Percentiles rank a stretch among this genome's conserved stretches.
Conservation (phyloP, 495 filamentous ascomycete genomes). For the Staphylotrichum tortipilum region DNA sequence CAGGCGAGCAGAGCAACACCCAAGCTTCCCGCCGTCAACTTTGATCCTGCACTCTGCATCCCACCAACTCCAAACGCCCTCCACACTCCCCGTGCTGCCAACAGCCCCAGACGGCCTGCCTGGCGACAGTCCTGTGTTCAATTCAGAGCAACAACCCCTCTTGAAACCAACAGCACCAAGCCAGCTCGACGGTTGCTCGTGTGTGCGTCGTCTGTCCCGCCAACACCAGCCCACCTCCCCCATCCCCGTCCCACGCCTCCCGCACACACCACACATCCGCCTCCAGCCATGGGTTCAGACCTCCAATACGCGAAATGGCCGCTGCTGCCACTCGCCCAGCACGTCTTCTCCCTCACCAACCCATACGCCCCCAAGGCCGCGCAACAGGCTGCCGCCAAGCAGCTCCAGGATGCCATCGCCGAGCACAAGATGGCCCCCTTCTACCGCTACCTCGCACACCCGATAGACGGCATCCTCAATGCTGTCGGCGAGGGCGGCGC, state of each 20-base stretch:
- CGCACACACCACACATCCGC: neutral
- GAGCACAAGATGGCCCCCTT: conserved; percentile 96
- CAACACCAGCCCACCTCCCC: neutral
- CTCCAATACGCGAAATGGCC: conserved; percentile 95
- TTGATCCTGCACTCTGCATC: conserved; percentile 3
- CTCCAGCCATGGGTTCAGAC: conserved; percentile 87
- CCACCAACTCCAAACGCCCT: neutral
- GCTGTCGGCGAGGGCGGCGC: conserved; percentile 59
- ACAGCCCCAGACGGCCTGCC: neutral
- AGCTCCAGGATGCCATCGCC: conserved; percentile 82
- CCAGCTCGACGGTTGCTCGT: too few species aligned
- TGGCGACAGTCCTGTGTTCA: neutral
- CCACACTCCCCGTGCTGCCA: neutral
- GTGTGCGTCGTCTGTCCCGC: neutral
- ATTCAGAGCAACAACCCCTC: neutral
- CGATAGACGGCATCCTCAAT: conserved; percentile 84
- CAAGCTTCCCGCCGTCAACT: conserved; percentile 9
- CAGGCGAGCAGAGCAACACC: neutral
- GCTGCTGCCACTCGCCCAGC: conserved; percentile 81
- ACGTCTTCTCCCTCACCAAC: conserved; percentile 95
- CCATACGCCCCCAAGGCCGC: conserved; percentile 59
- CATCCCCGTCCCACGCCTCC: neutral
- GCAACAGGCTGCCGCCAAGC: conserved; percentile 68
- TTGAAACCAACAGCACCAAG: neutral
- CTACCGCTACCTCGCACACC: conserved; percentile 91